A percentile compares a stretch with the other conserved stretches of the same genome.
Conservation (phyloP, 2,329 filamentous ascomycete species). For the Fusarium decemcellulare region DNA sequence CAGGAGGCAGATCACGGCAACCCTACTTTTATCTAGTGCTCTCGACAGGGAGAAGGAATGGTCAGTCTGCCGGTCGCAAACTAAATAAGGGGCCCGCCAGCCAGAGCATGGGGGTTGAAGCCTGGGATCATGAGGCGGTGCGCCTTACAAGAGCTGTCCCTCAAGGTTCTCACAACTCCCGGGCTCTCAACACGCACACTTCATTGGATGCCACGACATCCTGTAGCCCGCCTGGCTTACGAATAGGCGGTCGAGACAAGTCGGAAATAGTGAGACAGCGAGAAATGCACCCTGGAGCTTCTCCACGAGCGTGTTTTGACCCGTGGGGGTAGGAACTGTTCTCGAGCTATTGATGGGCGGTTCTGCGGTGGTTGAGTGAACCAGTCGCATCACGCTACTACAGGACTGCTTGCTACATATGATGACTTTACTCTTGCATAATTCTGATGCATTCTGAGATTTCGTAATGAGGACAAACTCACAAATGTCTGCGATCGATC, state of each 20-base stretch:
- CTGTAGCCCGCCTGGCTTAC: slow-evolving; percentile 36
- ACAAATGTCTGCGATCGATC: not conserved
- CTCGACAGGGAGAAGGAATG: not conserved
- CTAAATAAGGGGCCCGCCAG: slow-evolving; percentile 5
- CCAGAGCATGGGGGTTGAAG: slow-evolving; percentile 28
- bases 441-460: not conserved
- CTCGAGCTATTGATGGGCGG: not conserved
- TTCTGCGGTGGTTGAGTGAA: not conserved
- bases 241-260: slow-evolving; percentile 15
- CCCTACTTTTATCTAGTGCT: slow-evolving; percentile 2
- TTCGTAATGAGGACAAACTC: not conserved
- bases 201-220: slow-evolving; percentile 37
- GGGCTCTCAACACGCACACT: slow-evolving; percentile 18
- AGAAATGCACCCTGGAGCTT: slow-evolving; percentile 9
- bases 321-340: slow-evolving; percentile 8
- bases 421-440: not conserved
- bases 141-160: slow-evolving; percentile 38
- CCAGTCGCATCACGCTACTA: not conserved
- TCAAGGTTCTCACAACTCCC: slow-evolving; percentile 44
- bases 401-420: not conserved
- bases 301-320: slow-evolving; percentile 6
- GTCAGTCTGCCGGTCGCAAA: not conserved
- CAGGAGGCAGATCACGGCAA: not conserved
- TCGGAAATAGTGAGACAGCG: slow-evolving; percentile 20
- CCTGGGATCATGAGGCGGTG: slow-evolving; percentile 29